A percentile compares a stretch with the other conserved stretches of the same genome.
These are phyloP conservation scores for Auricularia sp. DNA, from an alignment of 768 basidiomycete genomes.

Conservation along the genomic window DNA sequence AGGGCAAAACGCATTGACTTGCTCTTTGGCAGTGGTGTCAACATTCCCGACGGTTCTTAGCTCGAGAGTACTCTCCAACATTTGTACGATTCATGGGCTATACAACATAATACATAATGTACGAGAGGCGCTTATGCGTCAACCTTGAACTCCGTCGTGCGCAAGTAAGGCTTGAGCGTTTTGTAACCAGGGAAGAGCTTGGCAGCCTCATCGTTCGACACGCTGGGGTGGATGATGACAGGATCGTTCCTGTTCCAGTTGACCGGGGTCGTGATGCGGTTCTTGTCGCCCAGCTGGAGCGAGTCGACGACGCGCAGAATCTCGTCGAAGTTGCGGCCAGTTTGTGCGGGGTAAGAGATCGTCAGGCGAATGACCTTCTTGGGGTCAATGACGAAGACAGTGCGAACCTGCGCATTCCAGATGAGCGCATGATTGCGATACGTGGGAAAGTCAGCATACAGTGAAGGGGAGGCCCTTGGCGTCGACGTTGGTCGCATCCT, in stretches of 20 bases:
- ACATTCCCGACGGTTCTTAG: background rate
- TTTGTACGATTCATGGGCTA: background rate
- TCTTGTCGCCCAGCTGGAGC: slow-evolving; percentile 26
- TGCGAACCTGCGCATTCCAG: slow-evolving; percentile 57
- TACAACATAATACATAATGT: background rate
- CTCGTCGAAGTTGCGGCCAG: slow-evolving; percentile 87
- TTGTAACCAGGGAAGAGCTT: slow-evolving; percentile 79
- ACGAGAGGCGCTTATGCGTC: background rate
- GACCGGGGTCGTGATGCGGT: slow-evolving; percentile 63
- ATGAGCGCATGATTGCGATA: background rate
- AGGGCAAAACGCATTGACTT: background rate
- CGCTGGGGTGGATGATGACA: slow-evolving; percentile 84
- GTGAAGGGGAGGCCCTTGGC: slow-evolving; percentile 90
- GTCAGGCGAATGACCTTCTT: slow-evolving; percentile 89
- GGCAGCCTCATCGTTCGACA: slow-evolving; percentile 82
- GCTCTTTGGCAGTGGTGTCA: background rate
- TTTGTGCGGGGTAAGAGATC: slow-evolving; percentile 87
- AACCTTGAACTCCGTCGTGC: slow-evolving; percentile 42
- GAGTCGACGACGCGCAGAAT: slow-evolving; percentile 72
- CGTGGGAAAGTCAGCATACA: slow-evolving; percentile 27
- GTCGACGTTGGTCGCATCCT: slow-evolving; percentile 85
- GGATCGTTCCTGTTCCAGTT: slow-evolving; percentile 94
- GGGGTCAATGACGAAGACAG: slow-evolving; percentile 96
- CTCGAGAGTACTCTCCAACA: no score
- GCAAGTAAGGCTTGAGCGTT: slow-evolving; percentile 81